Evolutionary conservation across 2,329 filamentous ascomycete genomes (phyloP).

Genomic region (Polytolypa hystricis): DNA sequence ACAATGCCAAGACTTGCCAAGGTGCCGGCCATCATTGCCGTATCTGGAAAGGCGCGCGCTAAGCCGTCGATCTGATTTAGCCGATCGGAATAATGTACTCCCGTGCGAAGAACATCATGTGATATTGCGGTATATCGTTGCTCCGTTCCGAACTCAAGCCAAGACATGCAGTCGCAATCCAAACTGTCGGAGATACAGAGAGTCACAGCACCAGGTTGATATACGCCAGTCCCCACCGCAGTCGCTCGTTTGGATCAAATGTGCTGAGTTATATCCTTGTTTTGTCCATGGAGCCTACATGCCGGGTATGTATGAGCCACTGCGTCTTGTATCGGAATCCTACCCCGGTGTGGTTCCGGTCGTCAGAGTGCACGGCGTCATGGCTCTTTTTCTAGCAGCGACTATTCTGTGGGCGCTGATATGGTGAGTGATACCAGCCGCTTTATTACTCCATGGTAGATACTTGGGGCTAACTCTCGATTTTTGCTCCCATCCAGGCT

Average conservation of each 20-base stretch:
- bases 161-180: too few species aligned
- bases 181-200: conserved; percentile 1
- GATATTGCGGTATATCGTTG: too few species aligned
- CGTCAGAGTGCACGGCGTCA: conserved; percentile 38
- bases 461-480: neutral
- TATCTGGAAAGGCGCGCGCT: too few species aligned
- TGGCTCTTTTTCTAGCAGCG: conserved; percentile 38
- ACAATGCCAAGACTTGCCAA: too few species aligned
- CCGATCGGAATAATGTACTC: too few species aligned
- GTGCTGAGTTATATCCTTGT: neutral
- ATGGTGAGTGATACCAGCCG: conserved; percentile 37
- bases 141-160: too few species aligned
- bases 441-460: neutral
- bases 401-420: conserved; percentile 39
- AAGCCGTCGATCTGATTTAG: too few species aligned
- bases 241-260: neutral
- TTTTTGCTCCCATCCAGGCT: conserved; percentile 46
- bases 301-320: conserved; percentile 36
- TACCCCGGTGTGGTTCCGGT: conserved; percentile 36
- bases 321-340: conserved; percentile 35
- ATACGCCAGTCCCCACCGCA: neutral
- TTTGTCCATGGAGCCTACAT: conserved; percentile 17
- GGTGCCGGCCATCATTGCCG: too few species aligned
- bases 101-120: too few species aligned
- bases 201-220: too few species aligned